phyloP scores from a whole-genome alignment of 2,329 filamentous ascomycete genomes.

The Fusarium palustre region DNA sequence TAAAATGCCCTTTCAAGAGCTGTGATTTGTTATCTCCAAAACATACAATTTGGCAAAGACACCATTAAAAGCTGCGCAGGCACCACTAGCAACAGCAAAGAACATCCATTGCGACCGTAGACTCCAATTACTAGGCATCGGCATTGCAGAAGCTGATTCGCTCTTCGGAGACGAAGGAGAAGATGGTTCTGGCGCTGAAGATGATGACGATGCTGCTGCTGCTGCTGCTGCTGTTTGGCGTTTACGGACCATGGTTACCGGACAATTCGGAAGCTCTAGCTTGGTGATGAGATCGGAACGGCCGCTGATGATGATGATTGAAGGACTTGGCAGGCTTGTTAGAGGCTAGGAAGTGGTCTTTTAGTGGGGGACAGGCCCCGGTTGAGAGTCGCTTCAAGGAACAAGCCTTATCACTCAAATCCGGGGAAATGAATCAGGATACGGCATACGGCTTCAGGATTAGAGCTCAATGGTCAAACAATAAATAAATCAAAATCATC shows the following conservation, averaged over 20 bases:
- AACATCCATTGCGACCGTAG: slow-evolving; percentile 69
- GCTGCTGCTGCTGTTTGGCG: slow-evolving; percentile 34
- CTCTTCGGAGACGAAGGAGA: neutral
- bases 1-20: neutral
- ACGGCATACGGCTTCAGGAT: neutral
- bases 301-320: slow-evolving; percentile 34
- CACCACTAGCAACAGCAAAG: slow-evolving; percentile 78
- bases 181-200: slow-evolving; percentile 18
- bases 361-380: slow-evolving; percentile 33
- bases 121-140: slow-evolving; percentile 44
- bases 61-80: slow-evolving; percentile 83
- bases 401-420: slow-evolving; percentile 22
- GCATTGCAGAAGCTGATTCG: slow-evolving; percentile 22
- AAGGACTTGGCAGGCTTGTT: slow-evolving; percentile 29
- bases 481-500: neutral
- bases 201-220: neutral
- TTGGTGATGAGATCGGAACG: slow-evolving; percentile 26
- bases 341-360: slow-evolving; percentile 30
- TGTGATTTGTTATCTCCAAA: neutral
- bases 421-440: slow-evolving; percentile 28
- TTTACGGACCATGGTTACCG: slow-evolving; percentile 48
- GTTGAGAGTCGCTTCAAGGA: slow-evolving; percentile 16
- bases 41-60: slow-evolving; percentile 85
- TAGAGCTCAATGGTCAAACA: neutral
- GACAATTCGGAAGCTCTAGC: slow-evolving; percentile 27